Evolutionary conservation across 805 yeast species (phyloP).

Genomic region (Candida nitratophila): DNA sequence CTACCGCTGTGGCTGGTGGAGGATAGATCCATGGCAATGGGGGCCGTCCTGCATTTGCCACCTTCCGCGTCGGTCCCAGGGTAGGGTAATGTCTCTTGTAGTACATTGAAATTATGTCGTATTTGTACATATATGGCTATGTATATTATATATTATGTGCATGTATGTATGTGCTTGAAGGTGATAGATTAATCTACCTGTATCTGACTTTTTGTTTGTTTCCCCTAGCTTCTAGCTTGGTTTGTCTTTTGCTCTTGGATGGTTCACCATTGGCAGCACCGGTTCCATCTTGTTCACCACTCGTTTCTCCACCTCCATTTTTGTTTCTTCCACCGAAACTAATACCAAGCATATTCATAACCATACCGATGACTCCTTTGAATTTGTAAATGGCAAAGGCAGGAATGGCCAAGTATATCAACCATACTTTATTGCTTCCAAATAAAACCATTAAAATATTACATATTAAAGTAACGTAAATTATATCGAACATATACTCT

Average conservation of each 20-base stretch:
- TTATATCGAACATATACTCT: slow-evolving; percentile 65
- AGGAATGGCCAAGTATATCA: slow-evolving; percentile 44
- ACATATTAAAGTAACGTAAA: slow-evolving; percentile 57
- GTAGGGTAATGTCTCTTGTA: no score
- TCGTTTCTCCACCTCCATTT: slow-evolving; percentile 33
- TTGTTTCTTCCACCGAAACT: slow-evolving; percentile 24
- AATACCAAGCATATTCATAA: slow-evolving; percentile 15
- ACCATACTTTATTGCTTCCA: slow-evolving; percentile 60
- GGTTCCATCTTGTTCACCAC: slow-evolving; percentile 11
- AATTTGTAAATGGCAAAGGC: slow-evolving; percentile 43
- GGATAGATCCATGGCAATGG: no score
- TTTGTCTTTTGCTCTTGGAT: slow-evolving; percentile 29
- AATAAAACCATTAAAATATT: slow-evolving; percentile 44
- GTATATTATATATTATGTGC: not conserved
- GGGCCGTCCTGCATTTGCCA: no score
- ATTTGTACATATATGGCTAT: no score
- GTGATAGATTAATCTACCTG: not conserved
- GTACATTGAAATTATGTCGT: no score
- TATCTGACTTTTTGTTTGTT: slow-evolving; percentile 14
- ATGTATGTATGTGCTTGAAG: not conserved
- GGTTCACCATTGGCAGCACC: slow-evolving; percentile 7
- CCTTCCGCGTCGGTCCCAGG: no score
- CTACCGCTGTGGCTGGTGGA: not conserved
- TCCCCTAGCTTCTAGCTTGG: slow-evolving; percentile 30
- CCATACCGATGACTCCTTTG: slow-evolving; percentile 28